Percentiles rank a stretch among this genome's conserved stretches.
Conservation (phyloP, 1,139 yeast species). For the Candida freyschussii region DNA sequence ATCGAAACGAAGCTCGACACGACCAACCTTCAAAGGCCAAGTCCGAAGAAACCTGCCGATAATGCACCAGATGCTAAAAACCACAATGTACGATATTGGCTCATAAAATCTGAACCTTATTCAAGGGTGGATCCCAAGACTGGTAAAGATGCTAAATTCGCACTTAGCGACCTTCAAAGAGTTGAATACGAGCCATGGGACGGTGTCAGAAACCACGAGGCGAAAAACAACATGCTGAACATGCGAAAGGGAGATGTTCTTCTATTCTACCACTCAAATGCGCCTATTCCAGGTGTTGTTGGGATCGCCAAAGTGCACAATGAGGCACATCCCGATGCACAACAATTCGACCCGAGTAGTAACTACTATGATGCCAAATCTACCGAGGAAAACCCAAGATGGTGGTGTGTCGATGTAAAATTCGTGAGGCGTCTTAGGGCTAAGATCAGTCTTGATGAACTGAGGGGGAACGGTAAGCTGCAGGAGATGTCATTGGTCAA, state of each 20-base stretch:
- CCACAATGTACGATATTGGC: conserved; percentile 38
- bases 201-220: conserved; percentile 54
- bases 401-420: conserved; percentile 51
- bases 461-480: conserved; percentile 31
- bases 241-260: conserved; percentile 43
- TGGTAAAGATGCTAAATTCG: conserved; percentile 44
- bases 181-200: conserved; percentile 45
- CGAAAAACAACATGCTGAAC: conserved; percentile 42
- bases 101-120: conserved; percentile 49
- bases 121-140: conserved; percentile 39
- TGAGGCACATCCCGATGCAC: conserved; percentile 39
- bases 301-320: conserved; percentile 40
- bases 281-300: conserved; percentile 48
- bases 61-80: conserved; percentile 18
- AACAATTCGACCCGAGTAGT: conserved; percentile 36
- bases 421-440: conserved; percentile 38
- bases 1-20: conserved; percentile 7
- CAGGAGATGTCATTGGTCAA: conserved; percentile 40
- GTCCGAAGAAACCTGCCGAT: conserved; percentile 25
- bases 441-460: conserved; percentile 35
- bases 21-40: conserved; percentile 12
- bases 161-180: conserved; percentile 38
- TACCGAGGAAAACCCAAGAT: conserved; percentile 36
- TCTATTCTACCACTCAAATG: conserved; percentile 50
- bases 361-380: conserved; percentile 45